phyloP scores from a whole-genome alignment of 768 basidiomycete genomes.

The Suillus lakei region DNA sequence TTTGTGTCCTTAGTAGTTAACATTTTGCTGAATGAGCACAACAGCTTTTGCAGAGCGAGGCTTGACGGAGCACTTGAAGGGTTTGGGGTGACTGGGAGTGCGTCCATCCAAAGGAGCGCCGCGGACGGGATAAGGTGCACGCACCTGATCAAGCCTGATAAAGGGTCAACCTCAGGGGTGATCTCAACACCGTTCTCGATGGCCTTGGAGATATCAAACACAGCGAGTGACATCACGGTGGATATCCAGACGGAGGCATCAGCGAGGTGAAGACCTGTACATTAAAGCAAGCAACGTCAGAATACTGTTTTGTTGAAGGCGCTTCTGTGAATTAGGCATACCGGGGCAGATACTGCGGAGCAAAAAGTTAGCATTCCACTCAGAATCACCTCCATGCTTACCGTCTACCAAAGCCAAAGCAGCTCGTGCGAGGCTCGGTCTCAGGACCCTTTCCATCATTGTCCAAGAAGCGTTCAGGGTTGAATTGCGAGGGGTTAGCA shows the following conservation, averaged over 20 bases:
- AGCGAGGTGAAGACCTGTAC: slow-evolving; percentile 54
- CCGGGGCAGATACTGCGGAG: slow-evolving; percentile 33
- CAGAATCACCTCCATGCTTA: slow-evolving; percentile 26
- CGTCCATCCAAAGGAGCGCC: slow-evolving; percentile 9
- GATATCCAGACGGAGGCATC: slow-evolving; percentile 54
- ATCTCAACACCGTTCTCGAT: slow-evolving; percentile 51
- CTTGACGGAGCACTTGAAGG: slow-evolving; percentile 66
- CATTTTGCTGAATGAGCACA: slow-evolving; percentile 55
- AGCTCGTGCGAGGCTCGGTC: slow-evolving; percentile 59
- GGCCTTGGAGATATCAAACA: slow-evolving; percentile 51
- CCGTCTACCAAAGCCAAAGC: slow-evolving; percentile 76
- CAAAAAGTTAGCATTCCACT: slow-evolving; percentile 12
- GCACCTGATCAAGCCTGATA: slow-evolving; percentile 68
- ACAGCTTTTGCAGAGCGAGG: slow-evolving; percentile 63
- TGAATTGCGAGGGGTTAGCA: slow-evolving; percentile 56
- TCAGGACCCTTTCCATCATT: slow-evolving; percentile 42
- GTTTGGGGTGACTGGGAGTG: slow-evolving; percentile 54
- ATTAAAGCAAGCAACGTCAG: slow-evolving; percentile 12
- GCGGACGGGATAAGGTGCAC: background rate
- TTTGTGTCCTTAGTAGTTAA: slow-evolving; percentile 20
- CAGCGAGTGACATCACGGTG: slow-evolving; percentile 49
- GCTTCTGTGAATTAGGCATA: slow-evolving; percentile 10
- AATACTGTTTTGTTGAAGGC: background rate
- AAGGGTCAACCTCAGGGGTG: slow-evolving; percentile 59
- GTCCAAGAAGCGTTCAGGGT: slow-evolving; percentile 63